Base-by-base conservation (phyloP, 202 grass and related monocot species). In the Brachypodium distachyon region DNA sequence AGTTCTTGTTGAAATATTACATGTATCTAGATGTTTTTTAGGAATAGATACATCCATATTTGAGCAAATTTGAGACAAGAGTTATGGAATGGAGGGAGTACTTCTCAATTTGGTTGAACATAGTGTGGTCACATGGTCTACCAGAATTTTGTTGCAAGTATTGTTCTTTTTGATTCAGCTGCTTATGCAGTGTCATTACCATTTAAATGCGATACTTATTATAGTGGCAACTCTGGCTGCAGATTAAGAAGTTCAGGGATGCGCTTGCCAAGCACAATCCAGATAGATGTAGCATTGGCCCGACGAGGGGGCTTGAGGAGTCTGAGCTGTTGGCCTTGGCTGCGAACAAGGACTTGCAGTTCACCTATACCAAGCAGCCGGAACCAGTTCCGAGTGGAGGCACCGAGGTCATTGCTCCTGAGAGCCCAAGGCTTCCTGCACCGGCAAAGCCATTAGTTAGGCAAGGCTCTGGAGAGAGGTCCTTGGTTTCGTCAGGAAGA, bases 201-300 rank as follows among this genome's bases (percentile, higher is more conserved):
- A 41, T 61, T 55, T 38, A 25, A 58, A 62, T 3, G 21, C n/a
- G 12, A 37, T 79, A 19, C 65, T 81, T 4, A 76, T 56, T 21
- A 40, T 21, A 39, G 19, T 77, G 13, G 12, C 63, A 4, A 33
- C 21, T 40, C 68, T 61, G 0, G 70, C 3, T 89, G 69, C 87
- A 93, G 90, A 97, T 93, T 67, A 97, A 93, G 72, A 93, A 97
- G 74, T 93, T 97, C 44, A 90, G 33, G 58, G 90, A 97, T 66
- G 85, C 85, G 2, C 83, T 93, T 76, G 90, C 87, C 14, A 97
- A 97, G 82, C 93, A 97, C 64, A 86, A 76, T 39, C 87, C 93
- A 7, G 90, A 90, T 7, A 88, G 87, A 31, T 97, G 90, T 68
- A 88, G 87, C 83, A 52, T 97, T 34, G 82, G 85, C 10, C 93